Percentiles rank a stretch among this genome's conserved stretches.
Conservation (phyloP, 371 early-diverging fungal species). For the Dichotomocladium elegans region DNA sequence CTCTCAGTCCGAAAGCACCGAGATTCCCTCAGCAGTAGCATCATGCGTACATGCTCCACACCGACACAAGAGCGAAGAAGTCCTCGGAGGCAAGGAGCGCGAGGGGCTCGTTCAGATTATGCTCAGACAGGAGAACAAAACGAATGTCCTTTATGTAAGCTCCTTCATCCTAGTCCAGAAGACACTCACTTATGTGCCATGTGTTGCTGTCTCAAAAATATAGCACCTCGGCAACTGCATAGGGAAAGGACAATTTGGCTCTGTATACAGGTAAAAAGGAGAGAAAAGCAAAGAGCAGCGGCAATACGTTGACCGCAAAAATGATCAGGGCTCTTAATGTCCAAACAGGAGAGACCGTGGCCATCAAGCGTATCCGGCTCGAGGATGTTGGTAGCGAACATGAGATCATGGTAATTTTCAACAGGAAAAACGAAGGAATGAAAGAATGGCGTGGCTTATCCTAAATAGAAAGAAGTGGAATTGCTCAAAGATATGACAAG, state of each 20-base stretch:
- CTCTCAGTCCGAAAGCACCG: too few relatives aligned
- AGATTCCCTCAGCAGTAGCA: too few relatives aligned
- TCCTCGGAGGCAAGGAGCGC: neutral
- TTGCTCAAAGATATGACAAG: slow-evolving; percentile 67
- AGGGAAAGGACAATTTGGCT: slow-evolving; percentile 85
- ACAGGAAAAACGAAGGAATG: neutral
- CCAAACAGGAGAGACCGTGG: slow-evolving; percentile 83
- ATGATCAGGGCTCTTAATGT: slow-evolving; percentile 71
- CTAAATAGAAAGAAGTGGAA: slow-evolving; percentile 72
- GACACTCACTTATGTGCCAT: too few relatives aligned
- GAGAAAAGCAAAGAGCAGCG: neutral
- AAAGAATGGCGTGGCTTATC: too few relatives aligned
- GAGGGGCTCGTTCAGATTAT: neutral
- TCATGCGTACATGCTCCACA: too few relatives aligned
- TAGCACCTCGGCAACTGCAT: slow-evolving; percentile 83
- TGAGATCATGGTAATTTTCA: slow-evolving; percentile 34
- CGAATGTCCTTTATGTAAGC: too few relatives aligned
- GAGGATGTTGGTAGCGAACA: slow-evolving; percentile 58
- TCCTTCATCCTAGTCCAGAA: too few relatives aligned
- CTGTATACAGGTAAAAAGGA: slow-evolving; percentile 59
- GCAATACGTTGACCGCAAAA: slow-evolving; percentile 41
- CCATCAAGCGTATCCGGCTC: slow-evolving; percentile 77
- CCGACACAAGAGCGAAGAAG: neutral
- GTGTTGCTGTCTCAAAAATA: too few relatives aligned
- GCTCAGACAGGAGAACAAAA: neutral